Percentiles rank a stretch among this genome's conserved stretches.
Conservation (phyloP, 768 basidiomycete species). For the Lanmaoa pseudosensibilis region DNA sequence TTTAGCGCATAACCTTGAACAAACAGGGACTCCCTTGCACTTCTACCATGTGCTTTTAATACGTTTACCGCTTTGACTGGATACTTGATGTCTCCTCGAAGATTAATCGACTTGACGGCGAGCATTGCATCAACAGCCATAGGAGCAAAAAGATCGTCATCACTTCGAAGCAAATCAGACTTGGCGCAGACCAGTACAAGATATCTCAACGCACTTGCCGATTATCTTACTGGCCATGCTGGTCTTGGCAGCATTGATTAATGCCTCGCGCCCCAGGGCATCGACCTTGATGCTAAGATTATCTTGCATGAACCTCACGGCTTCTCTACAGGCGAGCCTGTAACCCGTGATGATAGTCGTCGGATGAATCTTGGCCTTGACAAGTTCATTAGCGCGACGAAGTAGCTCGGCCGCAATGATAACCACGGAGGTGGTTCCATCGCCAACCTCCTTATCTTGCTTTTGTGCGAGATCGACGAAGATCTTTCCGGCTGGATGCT, state of each 20-base stretch:
- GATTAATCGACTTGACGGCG: conserved; percentile 91
- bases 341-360: conserved; percentile 99
- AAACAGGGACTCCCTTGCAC: conserved; percentile 91
- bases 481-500: conserved; percentile 95
- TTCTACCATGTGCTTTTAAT: conserved; percentile 95
- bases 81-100: conserved; percentile 95
- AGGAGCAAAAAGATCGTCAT: conserved; percentile 96
- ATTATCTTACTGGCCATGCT: conserved; percentile 99
- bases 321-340: conserved; percentile 93
- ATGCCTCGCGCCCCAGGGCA: conserved; percentile 82
- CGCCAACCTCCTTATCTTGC: conserved; percentile 98
- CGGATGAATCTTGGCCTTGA: conserved; percentile 97
- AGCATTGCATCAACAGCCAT: conserved; percentile 99
- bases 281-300: conserved; percentile 96
- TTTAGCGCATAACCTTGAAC: conserved; percentile 97
- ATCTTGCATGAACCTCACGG: conserved; percentile 97
- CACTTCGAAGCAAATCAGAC: conserved; percentile 48
- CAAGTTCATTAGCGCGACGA: conserved; percentile 94
- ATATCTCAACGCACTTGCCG: conserved; percentile 69
- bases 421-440: conserved; percentile 98
- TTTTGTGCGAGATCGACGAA: conserved; percentile 99
- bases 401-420: conserved; percentile 97
- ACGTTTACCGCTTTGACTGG: conserved; percentile 99
- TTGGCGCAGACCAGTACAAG: not conserved
- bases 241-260: conserved; percentile 96